These are phyloP conservation scores for Vigna nakashimae DNA, from an alignment of 306 rosid species.

Conservation along the genomic window DNA sequence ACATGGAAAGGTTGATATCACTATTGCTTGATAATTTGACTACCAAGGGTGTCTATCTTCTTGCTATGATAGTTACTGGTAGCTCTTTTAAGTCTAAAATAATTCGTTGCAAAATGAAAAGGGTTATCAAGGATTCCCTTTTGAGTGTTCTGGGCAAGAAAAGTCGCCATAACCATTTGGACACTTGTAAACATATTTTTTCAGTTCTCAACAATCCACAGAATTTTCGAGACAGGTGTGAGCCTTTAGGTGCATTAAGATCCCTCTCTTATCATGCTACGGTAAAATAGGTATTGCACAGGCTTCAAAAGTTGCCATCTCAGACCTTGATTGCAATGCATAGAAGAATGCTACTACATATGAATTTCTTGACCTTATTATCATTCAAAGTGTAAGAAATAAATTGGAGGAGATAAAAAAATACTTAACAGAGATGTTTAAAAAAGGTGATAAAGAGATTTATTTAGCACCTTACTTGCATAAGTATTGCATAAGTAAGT, in stretches of 20 bases:
- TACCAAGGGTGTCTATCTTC: conserved; percentile 67
- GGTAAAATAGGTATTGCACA: conserved; percentile 50
- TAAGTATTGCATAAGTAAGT: no score
- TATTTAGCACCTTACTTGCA: no score
- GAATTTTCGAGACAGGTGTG: conserved; percentile 51
- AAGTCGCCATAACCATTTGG: conserved; percentile 31
- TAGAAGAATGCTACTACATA: conserved; percentile 28
- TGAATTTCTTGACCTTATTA: no score
- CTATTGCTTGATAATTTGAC: conserved; percentile 69
- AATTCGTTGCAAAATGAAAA: conserved; percentile 74
- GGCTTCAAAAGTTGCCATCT: conserved; percentile 54
- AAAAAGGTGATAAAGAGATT: no score
- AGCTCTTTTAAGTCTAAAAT: conserved; percentile 55
- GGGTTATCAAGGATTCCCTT: conserved; percentile 55
- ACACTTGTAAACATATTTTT: conserved; percentile 50
- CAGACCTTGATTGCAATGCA: conserved; percentile 70
- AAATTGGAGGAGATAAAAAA: no score
- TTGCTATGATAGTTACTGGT: conserved; percentile 60
- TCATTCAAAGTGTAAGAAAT: no score
- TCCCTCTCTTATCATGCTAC: conserved; percentile 48
- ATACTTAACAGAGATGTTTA: no score
- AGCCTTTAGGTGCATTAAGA: conserved; percentile 44
- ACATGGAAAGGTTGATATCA: conserved; percentile 44
- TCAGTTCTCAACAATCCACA: conserved; percentile 62
- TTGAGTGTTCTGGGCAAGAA: conserved; percentile 48